A percentile compares a stretch with the other conserved stretches of the same genome.
Conservation (phyloP, 2,329 filamentous ascomycete genomes). For the Colletotrichum truncatum region DNA sequence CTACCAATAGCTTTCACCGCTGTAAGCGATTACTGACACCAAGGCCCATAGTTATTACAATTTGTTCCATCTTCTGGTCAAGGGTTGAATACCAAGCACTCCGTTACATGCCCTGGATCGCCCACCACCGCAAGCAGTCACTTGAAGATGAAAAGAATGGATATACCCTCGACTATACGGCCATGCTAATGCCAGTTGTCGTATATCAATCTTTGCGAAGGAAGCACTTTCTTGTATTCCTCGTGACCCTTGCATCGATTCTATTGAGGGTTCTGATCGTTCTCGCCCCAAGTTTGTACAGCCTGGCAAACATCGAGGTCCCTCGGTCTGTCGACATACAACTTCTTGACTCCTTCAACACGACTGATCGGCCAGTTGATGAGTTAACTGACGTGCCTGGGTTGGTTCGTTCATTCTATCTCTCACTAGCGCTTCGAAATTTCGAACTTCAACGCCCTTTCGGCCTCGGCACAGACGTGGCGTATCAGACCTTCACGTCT, state of each 20-base stretch:
- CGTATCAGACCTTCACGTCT: slow-evolving; percentile 4
- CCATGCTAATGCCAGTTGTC: not conserved
- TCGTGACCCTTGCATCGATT: not conserved
- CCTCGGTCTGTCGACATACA: not conserved
- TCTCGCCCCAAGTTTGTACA: slow-evolving; percentile 9
- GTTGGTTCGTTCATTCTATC: not conserved
- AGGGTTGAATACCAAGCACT: slow-evolving; percentile 16
- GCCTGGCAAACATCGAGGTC: not conserved
- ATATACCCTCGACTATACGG: slow-evolving; percentile 1
- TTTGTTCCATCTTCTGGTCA: slow-evolving; percentile 1
- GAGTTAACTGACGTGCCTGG: not conserved
- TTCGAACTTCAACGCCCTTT: slow-evolving; percentile 1
- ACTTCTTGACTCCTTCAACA: slow-evolving; percentile 1
- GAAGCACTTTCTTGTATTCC: not conserved
- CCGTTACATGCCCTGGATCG: slow-evolving; percentile 16
- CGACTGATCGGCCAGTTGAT: no score
- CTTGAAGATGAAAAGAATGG: not conserved
- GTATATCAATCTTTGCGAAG: not conserved
- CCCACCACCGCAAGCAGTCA: not conserved
- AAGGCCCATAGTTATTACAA: not conserved
- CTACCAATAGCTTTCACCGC: not conserved
- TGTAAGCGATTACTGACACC: not conserved
- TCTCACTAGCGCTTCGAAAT: not conserved
- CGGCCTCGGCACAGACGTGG: not conserved
- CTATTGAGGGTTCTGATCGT: not conserved